A percentile compares a stretch with the other conserved stretches of the same genome.
Evolutionary conservation across 2,329 filamentous ascomycete genomes (phyloP).

Genomic region (Diplodia seriata): DNA sequence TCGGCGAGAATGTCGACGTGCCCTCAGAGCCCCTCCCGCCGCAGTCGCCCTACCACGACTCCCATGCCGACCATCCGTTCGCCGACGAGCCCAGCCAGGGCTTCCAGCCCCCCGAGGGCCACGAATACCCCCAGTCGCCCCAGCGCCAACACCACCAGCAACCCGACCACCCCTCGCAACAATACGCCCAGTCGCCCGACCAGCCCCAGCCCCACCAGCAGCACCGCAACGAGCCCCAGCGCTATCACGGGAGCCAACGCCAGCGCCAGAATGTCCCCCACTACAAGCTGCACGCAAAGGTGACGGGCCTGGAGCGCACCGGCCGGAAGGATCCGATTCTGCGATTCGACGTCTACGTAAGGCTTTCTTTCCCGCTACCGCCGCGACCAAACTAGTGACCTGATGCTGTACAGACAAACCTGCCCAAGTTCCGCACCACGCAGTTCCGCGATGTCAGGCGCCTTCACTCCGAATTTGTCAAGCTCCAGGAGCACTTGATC

Average conservation of each 20-base stretch:
- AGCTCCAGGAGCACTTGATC: slow-evolving; percentile 94
- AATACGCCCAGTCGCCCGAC: slow-evolving; percentile 42
- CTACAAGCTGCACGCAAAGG: slow-evolving; percentile 91
- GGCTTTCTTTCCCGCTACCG: slow-evolving; percentile 40
- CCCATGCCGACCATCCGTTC: slow-evolving; percentile 30
- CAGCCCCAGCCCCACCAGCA: slow-evolving; percentile 46
- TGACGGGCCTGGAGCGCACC: slow-evolving; percentile 89
- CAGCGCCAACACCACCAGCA: slow-evolving; percentile 40
- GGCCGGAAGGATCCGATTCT: slow-evolving; percentile 95
- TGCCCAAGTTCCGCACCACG: slow-evolving; percentile 96
- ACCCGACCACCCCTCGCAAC: slow-evolving; percentile 44
- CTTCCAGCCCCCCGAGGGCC: slow-evolving; percentile 37
- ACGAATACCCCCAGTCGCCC: slow-evolving; percentile 47
- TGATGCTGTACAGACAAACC: slow-evolving; percentile 75
- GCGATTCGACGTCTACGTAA: slow-evolving; percentile 94
- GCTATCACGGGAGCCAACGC: slow-evolving; percentile 55
- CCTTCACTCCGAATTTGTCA: slow-evolving; percentile 93
- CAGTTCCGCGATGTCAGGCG: slow-evolving; percentile 97
- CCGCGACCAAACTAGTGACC: slow-evolving; percentile 5
- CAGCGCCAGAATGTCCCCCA: slow-evolving; percentile 62
- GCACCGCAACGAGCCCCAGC: slow-evolving; percentile 52
- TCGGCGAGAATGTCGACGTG: slow-evolving; percentile 53
- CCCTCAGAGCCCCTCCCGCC: slow-evolving; percentile 50
- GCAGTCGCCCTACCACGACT: slow-evolving; percentile 48
- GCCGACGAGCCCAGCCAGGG: slow-evolving; percentile 29